Evolutionary conservation across 495 filamentous ascomycete species (phyloP).

Genomic region (Lasiosphaeriaceae sp.): DNA sequence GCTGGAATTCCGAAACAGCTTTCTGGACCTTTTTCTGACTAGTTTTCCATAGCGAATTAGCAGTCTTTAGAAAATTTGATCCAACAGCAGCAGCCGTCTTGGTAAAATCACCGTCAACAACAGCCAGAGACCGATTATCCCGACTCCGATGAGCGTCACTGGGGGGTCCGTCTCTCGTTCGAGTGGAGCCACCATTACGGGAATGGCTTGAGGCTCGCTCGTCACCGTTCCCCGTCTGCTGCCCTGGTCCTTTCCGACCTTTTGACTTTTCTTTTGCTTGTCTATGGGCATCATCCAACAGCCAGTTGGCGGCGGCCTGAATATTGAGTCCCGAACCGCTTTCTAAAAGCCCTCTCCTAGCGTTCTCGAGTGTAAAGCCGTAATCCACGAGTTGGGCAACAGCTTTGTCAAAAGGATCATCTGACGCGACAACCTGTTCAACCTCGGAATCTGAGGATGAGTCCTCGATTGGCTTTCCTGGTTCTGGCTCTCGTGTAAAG

Average conservation of each 20-base stretch:
- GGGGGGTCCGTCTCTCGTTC: constrained; percentile 31
- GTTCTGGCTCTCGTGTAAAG: constrained; percentile 32
- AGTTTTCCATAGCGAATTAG: constrained; percentile 89
- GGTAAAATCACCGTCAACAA: constrained; percentile 69
- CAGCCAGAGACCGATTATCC: constrained; percentile 54
- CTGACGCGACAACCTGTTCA: constrained; percentile 26
- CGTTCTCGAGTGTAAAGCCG: constrained; percentile 82
- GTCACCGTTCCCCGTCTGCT: constrained; percentile 14
- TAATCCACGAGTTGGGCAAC: constrained; percentile 92
- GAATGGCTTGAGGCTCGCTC: constrained; percentile 31
- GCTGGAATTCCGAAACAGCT: constrained; percentile 85
- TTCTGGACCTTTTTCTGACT: constrained; percentile 93
- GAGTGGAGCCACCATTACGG: constrained; percentile 32
- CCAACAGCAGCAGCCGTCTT: constrained; percentile 80
- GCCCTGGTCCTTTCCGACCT: constrained; percentile 22
- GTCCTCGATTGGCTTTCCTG: constrained; percentile 43
- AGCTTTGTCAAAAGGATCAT: constrained; percentile 70
- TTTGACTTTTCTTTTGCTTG: constrained; percentile 57
- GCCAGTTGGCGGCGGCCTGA: constrained; percentile 82
- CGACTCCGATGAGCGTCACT: constrained; percentile 43
- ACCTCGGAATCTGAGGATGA: constrained; percentile 41
- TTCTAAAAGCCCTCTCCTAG: constrained; percentile 69
- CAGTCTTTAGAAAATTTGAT: constrained; percentile 84
- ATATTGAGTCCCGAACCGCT: constrained; percentile 78
- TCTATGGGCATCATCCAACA: constrained; percentile 84